A percentile compares a stretch with the other conserved stretches of the same genome.
Evolutionary conservation across 1,284 basidiomycete species (phyloP).

Genomic region (Boletus semigastroideus): DNA sequence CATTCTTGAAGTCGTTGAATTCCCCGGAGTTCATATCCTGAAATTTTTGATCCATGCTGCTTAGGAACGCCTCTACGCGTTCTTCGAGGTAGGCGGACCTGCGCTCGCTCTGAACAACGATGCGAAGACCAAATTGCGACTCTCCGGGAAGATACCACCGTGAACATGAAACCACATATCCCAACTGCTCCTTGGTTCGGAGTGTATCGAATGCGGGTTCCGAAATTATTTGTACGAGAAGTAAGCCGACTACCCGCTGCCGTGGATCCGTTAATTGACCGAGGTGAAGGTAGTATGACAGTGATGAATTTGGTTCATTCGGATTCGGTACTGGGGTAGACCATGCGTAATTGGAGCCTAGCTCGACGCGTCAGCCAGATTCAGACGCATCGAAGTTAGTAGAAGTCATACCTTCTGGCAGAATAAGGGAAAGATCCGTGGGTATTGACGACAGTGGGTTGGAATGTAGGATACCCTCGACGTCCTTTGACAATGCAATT

Average conservation of each 20-base stretch:
- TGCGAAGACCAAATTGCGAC: conserved; percentile 77
- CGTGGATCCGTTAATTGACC: conserved; percentile 60
- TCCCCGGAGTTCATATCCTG: conserved; percentile 59
- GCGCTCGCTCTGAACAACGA: conserved; percentile 91
- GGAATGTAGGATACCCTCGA: conserved; percentile 68
- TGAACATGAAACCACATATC: conserved; percentile 80
- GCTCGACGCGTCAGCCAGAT: conserved; percentile 11
- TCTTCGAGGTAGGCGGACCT: conserved; percentile 83
- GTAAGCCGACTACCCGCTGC: conserved; percentile 56
- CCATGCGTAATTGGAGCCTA: conserved; percentile 75
- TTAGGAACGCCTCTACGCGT: conserved; percentile 86
- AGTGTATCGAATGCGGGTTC: conserved; percentile 95
- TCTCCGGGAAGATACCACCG: conserved; percentile 56
- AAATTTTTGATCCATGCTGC: conserved; percentile 62
- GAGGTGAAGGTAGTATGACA: conserved; percentile 79
- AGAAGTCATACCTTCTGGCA: conserved; percentile 58
- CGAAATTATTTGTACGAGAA: conserved; percentile 75
- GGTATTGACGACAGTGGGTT: conserved; percentile 49
- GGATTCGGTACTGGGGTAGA: conserved; percentile 76
- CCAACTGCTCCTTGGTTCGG: conserved; percentile 96
- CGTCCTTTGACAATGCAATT: conserved; percentile 66
- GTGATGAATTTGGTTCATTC: conserved; percentile 83
- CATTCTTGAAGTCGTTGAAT: conserved; percentile 64
- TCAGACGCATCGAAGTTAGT: background rate
- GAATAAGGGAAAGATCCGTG: conserved; percentile 54